phyloP scores from a whole-genome alignment of 1,139 yeast species.

The Candida gigantensis region DNA sequence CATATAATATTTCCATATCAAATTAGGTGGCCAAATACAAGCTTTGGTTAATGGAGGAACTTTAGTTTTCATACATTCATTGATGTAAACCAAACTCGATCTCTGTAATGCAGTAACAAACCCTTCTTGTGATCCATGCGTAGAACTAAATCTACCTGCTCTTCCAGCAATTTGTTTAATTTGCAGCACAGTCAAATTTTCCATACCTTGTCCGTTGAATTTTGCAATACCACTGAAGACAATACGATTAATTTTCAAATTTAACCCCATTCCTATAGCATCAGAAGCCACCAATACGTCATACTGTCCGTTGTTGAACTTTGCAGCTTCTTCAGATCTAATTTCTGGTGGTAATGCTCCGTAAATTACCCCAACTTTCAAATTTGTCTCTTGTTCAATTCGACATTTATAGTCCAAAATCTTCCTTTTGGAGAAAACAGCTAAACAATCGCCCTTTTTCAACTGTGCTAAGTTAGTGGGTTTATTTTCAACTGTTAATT shows the following conservation, averaged over 20 bases:
- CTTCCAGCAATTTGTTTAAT: conserved; percentile 95
- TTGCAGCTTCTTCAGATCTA: conserved; percentile 76
- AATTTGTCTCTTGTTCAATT: conserved; percentile 60
- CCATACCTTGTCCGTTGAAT: conserved; percentile 63
- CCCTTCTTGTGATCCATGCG: conserved; percentile 50
- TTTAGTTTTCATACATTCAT: conserved; percentile 47
- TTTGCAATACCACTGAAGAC: conserved; percentile 70
- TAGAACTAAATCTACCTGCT: conserved; percentile 74
- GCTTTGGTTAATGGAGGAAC: conserved; percentile 53
- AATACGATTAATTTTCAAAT: conserved; percentile 77
- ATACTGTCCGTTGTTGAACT: conserved; percentile 73
- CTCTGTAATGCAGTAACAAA: conserved; percentile 56
- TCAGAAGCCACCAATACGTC: conserved; percentile 91
- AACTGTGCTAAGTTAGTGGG: conserved; percentile 36
- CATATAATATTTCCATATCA: conserved; percentile 59
- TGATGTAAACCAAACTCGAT: conserved; percentile 45
- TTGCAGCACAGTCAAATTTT: conserved; percentile 58
- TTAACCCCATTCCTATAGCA: conserved; percentile 97
- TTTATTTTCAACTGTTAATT: conserved; percentile 54
- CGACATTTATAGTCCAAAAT: conserved; percentile 66
- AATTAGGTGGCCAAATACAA: conserved; percentile 69
- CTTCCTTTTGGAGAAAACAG: conserved; percentile 76
- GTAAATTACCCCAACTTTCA: conserved; percentile 85
- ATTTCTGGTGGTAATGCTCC: conserved; percentile 98
- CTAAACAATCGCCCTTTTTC: conserved; percentile 81